Evolutionary conservation across 345 rosid genomes (phyloP).

Genomic region (Euclidium syriacum): DNA sequence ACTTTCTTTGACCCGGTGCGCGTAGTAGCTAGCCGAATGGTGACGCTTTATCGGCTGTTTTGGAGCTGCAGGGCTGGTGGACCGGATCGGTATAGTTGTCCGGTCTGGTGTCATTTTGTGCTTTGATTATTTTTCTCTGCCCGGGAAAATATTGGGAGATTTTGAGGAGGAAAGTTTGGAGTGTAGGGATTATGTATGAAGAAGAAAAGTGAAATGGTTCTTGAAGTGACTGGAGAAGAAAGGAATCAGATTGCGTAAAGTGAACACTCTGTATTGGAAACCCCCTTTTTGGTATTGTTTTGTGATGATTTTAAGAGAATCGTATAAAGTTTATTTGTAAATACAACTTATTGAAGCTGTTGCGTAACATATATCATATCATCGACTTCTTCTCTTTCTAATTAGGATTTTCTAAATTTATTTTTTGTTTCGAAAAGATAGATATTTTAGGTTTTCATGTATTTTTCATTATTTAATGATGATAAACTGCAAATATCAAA

Average conservation of each 20-base stretch:
- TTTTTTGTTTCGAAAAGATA: not conserved
- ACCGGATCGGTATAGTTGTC: slow-evolving; percentile 26
- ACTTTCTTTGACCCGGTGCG: slow-evolving; percentile 58
- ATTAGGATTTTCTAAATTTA: not conserved
- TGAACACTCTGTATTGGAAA: not conserved
- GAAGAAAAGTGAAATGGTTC: slow-evolving; percentile 24
- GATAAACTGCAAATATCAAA: no score
- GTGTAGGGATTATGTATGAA: slow-evolving; percentile 13
- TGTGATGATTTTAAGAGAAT: slow-evolving; percentile 5
- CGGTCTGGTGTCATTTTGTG: slow-evolving; percentile 23
- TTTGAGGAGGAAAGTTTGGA: slow-evolving; percentile 11
- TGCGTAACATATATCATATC: no score
- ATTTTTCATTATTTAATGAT: no score
- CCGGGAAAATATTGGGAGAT: not conserved
- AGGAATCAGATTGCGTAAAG: slow-evolving; percentile 42
- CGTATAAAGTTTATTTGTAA: slow-evolving; percentile 15
- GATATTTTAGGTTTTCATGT: no score
- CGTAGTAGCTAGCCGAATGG: slow-evolving; percentile 50
- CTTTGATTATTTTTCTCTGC: not conserved
- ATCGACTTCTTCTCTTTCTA: not conserved
- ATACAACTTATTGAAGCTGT: slow-evolving; percentile 1
- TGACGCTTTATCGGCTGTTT: slow-evolving; percentile 32
- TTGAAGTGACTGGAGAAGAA: slow-evolving; percentile 38
- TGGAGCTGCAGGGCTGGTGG: not conserved
- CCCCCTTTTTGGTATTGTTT: not conserved